Conservation (phyloP, 2,329 filamentous ascomycete genomes). For the Dothiorella sarmentorum region DNA sequence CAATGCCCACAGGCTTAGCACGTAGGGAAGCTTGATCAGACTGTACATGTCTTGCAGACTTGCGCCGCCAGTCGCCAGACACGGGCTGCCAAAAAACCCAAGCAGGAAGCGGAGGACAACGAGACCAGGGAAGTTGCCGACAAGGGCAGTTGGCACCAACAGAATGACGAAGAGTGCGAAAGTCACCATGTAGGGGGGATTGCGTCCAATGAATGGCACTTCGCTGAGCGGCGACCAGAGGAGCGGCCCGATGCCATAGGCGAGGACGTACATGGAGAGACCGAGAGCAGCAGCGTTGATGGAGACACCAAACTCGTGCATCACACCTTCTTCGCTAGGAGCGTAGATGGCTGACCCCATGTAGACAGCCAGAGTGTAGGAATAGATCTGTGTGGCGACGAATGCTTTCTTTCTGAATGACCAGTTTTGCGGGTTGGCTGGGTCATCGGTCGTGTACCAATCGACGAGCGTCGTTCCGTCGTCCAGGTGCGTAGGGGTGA, state of each 20-base stretch:
- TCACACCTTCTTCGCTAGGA: conserved; percentile 45
- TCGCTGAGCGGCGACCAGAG: conserved; percentile 65
- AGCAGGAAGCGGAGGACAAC: conserved; percentile 50
- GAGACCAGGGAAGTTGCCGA: conserved; percentile 60
- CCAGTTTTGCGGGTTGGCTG: conserved; percentile 22
- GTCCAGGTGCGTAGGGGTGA: conserved; percentile 33
- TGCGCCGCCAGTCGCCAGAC: conserved; percentile 38
- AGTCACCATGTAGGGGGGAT: conserved; percentile 64
- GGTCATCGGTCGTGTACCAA: conserved; percentile 43
- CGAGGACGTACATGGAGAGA: conserved; percentile 61
- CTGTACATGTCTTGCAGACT: conserved; percentile 38
- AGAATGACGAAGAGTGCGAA: conserved; percentile 68
- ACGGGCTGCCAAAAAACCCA: conserved; percentile 39
- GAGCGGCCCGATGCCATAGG: conserved; percentile 60
- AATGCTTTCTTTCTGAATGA: conserved; percentile 22
- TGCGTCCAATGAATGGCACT: conserved; percentile 64
- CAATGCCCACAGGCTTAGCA: conserved; percentile 44
- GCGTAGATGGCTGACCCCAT: conserved; percentile 53
- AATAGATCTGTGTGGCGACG: conserved; percentile 37
- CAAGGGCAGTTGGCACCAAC: conserved; percentile 61
- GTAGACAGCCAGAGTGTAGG: conserved; percentile 61
- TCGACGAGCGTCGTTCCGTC: conserved; percentile 42
- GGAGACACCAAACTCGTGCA: conserved; percentile 52
- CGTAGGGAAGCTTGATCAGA: conserved; percentile 44
- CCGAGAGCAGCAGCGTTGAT: conserved; percentile 54